These are phyloP conservation scores for Fagopyrum esculentum DNA, from an alignment of 148 eudicot genomes.

Conservation along the genomic window DNA sequence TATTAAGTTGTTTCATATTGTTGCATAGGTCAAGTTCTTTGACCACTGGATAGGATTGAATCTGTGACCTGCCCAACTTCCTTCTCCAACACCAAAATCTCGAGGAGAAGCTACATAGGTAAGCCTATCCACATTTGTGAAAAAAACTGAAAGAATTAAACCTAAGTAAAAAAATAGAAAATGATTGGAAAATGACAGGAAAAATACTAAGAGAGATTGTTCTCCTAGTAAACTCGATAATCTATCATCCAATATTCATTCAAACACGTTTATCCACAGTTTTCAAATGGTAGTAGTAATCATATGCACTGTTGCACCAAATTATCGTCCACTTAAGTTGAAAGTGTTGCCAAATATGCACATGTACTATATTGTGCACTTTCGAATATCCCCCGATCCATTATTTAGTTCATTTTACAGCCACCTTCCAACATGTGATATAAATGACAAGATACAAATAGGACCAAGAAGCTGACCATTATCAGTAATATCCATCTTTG, in stretches of 20 bases:
- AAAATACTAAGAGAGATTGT: neutral
- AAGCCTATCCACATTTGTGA: conserved; percentile 41
- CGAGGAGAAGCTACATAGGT: conserved; percentile 47
- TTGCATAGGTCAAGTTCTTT: neutral
- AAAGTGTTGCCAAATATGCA: neutral
- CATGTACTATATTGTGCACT: neutral
- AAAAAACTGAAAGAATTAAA: neutral
- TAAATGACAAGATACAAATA: neutral
- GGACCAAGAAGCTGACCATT: conserved; percentile 28
- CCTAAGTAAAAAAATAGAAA: no score
- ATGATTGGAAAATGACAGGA: no score
- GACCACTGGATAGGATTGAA: conserved; percentile 58
- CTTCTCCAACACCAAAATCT: conserved; percentile 68
- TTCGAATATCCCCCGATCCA: neutral
- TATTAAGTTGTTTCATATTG: no score
- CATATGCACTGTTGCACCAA: neutral
- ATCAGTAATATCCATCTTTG: conserved; percentile 31
- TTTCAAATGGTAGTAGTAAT: neutral
- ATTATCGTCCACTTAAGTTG: neutral
- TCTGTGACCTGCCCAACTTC: conserved; percentile 78
- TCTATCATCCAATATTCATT: neutral
- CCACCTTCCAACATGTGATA: neutral
- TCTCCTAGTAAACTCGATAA: neutral
- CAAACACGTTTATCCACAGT: neutral
- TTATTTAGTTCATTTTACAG: neutral